Evolutionary conservation across 805 yeast genomes (phyloP).

Genomic region (Schizosaccharomyces cryophilus): DNA sequence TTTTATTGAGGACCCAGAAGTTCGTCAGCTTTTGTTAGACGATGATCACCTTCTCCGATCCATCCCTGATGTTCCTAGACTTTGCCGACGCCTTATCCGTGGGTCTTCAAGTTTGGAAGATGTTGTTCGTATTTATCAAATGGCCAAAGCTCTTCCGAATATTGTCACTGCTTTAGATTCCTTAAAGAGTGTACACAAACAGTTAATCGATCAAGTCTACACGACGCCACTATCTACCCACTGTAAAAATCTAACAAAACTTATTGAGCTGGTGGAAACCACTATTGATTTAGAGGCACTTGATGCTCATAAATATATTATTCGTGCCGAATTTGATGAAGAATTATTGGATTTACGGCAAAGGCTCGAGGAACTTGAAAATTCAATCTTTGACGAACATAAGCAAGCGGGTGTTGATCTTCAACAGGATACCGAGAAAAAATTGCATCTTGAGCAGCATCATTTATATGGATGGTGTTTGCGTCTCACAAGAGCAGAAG

Average conservation of each 20-base stretch:
- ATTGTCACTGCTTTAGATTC: constrained; percentile 28
- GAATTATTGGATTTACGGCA: constrained; percentile 35
- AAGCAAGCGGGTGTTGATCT: constrained; percentile 45
- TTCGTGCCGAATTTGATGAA: constrained; percentile 76
- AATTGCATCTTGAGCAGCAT: constrained; percentile 71
- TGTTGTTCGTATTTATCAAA: constrained; percentile 68
- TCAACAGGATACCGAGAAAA: constrained; percentile 62
- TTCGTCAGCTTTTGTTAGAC: constrained; percentile 40
- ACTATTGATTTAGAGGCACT: constrained; percentile 71
- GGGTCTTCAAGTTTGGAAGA: constrained; percentile 52
- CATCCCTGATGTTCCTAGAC: constrained; percentile 63
- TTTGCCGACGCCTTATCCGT: constrained; percentile 39
- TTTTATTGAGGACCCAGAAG: constrained; percentile 41
- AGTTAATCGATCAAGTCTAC: constrained; percentile 25
- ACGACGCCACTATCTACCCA: constrained; percentile 27
- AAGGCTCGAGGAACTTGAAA: constrained; percentile 29
- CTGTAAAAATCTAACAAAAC: constrained; percentile 31
- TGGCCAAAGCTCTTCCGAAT: constrained; percentile 47
- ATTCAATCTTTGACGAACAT: constrained; percentile 36
- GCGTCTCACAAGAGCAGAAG: constrained; percentile 68
- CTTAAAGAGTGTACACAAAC: constrained; percentile 11
- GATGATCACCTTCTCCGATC: constrained; percentile 29
- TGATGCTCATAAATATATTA: constrained; percentile 59
- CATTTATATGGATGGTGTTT: constrained; percentile 83
- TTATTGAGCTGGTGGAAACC: constrained; percentile 71